phyloP scores from a whole-genome alignment of 306 rosid species.

The Lagenaria siceraria region DNA sequence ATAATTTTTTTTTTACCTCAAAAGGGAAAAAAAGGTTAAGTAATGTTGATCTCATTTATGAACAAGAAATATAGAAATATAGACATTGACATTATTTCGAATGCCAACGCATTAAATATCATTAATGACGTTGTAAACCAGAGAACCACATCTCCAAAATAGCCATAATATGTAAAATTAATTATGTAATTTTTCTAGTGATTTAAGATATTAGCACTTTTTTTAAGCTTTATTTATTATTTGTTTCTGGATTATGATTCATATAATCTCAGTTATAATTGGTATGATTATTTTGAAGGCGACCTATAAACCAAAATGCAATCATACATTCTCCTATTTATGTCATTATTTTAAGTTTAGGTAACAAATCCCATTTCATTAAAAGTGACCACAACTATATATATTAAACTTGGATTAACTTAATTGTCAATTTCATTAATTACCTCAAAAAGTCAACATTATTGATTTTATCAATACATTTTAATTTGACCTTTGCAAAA shows the following conservation, averaged over 20 bases:
- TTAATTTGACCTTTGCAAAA: not conserved
- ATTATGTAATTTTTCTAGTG: not conserved
- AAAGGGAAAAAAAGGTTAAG: not conserved
- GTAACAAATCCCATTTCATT: not conserved
- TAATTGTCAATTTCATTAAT: not conserved
- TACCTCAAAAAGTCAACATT: not conserved
- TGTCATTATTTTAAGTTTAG: not conserved
- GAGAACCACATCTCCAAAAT: not conserved
- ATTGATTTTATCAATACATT: not conserved
- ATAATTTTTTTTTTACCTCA: too few species aligned
- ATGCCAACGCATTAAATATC: not conserved
- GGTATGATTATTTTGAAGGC: constrained; percentile 10
- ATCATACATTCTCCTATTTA: constrained; percentile 13
- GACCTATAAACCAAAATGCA: constrained; percentile 20
- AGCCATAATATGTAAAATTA: not conserved
- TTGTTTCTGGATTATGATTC: constrained; percentile 11
- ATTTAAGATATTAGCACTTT: not conserved
- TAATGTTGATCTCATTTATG: not conserved
- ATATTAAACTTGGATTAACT: not conserved
- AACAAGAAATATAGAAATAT: not conserved
- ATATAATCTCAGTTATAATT: constrained; percentile 14
- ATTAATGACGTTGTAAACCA: not conserved
- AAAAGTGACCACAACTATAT: not conserved
- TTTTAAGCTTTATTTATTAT: constrained; percentile 11
- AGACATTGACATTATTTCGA: not conserved